These are phyloP conservation scores for Viola odorata DNA, from an alignment of 345 rosid genomes.

Conservation along the genomic window DNA sequence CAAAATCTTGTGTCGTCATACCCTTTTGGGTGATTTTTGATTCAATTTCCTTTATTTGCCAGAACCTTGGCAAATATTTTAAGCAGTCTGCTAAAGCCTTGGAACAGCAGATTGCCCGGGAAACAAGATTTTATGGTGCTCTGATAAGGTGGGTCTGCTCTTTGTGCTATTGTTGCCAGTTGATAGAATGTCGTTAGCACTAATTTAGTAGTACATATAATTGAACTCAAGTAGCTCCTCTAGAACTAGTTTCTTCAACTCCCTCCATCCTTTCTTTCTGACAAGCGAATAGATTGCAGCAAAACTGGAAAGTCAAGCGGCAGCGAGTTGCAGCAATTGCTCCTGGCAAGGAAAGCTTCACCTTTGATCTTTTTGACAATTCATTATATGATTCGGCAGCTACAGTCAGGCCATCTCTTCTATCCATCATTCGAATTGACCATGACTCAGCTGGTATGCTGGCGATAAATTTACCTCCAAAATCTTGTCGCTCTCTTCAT, in stretches of 20 bases:
- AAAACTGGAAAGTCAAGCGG: slow-evolving; percentile 94
- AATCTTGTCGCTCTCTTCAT: slow-evolving; percentile 59
- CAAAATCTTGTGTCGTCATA: neutral
- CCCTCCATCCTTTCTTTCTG: slow-evolving; percentile 15
- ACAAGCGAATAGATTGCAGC: slow-evolving; percentile 79
- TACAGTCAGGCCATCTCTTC: too few relatives aligned
- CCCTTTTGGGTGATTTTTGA: neutral
- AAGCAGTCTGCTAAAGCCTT: slow-evolving; percentile 86
- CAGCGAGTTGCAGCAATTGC: slow-evolving; percentile 67
- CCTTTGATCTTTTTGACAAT: too few relatives aligned
- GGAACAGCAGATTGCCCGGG: slow-evolving; percentile 73
- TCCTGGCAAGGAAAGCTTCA: too few relatives aligned
- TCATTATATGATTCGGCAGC: too few relatives aligned
- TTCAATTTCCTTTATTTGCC: slow-evolving; percentile 16
- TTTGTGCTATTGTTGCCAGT: neutral
- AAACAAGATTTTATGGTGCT: slow-evolving; percentile 97
- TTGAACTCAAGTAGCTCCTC: neutral
- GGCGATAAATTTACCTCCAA: slow-evolving; percentile 72
- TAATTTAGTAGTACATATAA: neutral
- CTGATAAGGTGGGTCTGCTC: slow-evolving; percentile 56
- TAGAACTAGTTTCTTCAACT: neutral
- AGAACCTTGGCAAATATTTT: slow-evolving; percentile 87
- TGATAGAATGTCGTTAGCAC: neutral
- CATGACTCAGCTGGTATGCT: too few relatives aligned
- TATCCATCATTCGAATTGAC: too few relatives aligned